Percentiles rank a stretch among this genome's conserved stretches.
These are phyloP conservation scores for Jamesozyma lodderae DNA, from an alignment of 805 yeast species.

Conservation along the genomic window DNA sequence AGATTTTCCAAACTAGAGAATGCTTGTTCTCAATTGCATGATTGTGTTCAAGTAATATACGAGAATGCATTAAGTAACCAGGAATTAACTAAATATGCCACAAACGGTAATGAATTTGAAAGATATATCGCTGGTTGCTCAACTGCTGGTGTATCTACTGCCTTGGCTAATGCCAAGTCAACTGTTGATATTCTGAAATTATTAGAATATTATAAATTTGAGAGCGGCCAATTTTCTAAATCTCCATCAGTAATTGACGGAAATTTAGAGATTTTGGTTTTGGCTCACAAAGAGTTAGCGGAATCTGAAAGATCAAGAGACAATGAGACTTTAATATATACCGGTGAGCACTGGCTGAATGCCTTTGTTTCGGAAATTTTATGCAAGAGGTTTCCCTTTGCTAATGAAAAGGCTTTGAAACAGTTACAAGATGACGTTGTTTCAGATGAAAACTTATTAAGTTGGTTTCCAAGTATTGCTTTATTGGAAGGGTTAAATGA, in stretches of 20 bases:
- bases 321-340: slow-evolving; percentile 46
- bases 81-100: slow-evolving; percentile 2
- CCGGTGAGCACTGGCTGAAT: slow-evolving; percentile 74
- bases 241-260: slow-evolving; percentile 9
- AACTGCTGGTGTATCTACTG: slow-evolving; percentile 4
- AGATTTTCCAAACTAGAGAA: slow-evolving; percentile 9
- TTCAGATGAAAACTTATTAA: not conserved
- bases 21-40: slow-evolving; percentile 10
- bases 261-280: slow-evolving; percentile 8
- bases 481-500: not conserved
- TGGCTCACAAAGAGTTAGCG: slow-evolving; percentile 8
- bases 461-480: not conserved
- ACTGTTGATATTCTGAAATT: slow-evolving; percentile 5
- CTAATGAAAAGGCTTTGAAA: slow-evolving; percentile 58
- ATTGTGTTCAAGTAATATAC: slow-evolving; percentile 8
- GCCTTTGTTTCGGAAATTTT: slow-evolving; percentile 52
- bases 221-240: slow-evolving; percentile 1
- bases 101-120: slow-evolving; percentile 3
- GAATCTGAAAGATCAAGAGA: slow-evolving; percentile 2
- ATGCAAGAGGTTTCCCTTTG: slow-evolving; percentile 49
- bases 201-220: slow-evolving; percentile 8
- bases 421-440: not conserved
- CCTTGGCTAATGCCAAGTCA: slow-evolving; percentile 1
- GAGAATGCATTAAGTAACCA: slow-evolving; percentile 6
- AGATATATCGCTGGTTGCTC: slow-evolving; percentile 8